These are phyloP conservation scores for Sporothrix curviconia DNA, from an alignment of 2,329 filamentous ascomycete genomes.

Conservation along the genomic window DNA sequence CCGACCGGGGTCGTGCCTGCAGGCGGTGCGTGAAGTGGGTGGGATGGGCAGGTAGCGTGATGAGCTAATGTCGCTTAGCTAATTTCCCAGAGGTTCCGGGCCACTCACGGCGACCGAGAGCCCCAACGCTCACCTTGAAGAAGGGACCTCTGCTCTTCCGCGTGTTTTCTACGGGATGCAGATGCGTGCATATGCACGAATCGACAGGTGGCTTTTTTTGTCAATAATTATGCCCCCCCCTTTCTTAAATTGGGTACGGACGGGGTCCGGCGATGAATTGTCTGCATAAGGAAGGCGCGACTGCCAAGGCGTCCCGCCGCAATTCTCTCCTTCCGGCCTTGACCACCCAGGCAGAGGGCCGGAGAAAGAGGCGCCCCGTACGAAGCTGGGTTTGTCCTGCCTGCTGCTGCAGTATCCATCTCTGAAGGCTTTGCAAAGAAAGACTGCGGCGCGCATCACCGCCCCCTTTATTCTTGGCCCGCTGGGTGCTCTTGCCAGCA, in stretches of 20 bases:
- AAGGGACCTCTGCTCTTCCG: neutral
- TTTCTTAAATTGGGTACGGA: too few species aligned
- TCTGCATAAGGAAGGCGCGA: too few species aligned
- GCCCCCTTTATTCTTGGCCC: neutral
- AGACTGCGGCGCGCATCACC: neutral
- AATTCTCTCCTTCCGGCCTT: neutral
- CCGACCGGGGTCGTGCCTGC: conserved; percentile 12
- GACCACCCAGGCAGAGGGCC: too few species aligned
- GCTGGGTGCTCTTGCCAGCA: neutral
- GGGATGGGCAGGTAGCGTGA: conserved; percentile 1
- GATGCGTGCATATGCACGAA: neutral
- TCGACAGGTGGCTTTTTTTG: neutral
- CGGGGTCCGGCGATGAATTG: too few species aligned
- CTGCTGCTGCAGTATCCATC: neutral
- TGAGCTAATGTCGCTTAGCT: conserved; percentile 30
- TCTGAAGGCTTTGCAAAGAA: neutral
- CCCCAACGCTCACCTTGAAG: too few species aligned
- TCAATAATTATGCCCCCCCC: too few species aligned
- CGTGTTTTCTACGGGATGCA: too few species aligned
- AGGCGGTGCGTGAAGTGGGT: conserved; percentile 8
- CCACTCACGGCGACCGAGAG: conserved; percentile 8
- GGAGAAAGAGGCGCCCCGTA: neutral
- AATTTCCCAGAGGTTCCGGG: conserved; percentile 26
- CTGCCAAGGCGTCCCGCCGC: neutral
- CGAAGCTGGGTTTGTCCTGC: neutral